Base-by-base conservation (phyloP, 495 filamentous ascomycete genomes). In the Penicillium pancosmium region DNA sequence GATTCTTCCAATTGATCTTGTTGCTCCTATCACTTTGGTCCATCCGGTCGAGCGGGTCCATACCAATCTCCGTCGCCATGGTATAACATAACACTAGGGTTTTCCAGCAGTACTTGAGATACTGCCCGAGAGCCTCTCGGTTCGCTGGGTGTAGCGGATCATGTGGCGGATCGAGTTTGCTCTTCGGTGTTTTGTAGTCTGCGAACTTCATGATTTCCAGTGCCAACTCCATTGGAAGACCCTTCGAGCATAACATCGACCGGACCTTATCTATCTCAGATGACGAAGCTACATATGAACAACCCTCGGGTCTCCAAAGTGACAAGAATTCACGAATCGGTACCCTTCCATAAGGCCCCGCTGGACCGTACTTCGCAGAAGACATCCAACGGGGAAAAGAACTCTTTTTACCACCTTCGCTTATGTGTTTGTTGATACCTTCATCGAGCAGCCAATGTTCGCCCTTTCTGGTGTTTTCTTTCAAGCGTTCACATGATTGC, bases 51-150 rank as follows among this genome's bases (percentile, higher is more conserved):
- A 38, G 35, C 35, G 40, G 40, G 8, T 43, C 40, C 40, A 43
- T 43, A 8, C 40, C 40, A 43, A 43, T 11, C 40, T 43, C 40
- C 16, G 40, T 43, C 15, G 40, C 40, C 40, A 18, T 43, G 60
- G 62, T 66, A 25, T 66, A 55, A 53, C 60, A 66, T 13, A 54
- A 53, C n/a, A 68, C 55, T 11, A 68, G 21, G 21, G 62, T 38
- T n/a, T 62, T 55, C 66, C 66, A 68, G 33, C 66, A 63, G 40
- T 55, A 61, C 15, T 16, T 66, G 18, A 68, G 57, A 38, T 68
- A 66, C 25, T 38, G 34, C 11, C 15, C 21, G 9, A 68, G 18
- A 33, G 55, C 63, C 18, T 46, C 25, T 4, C 56, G 56, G 16
- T 66, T 68, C 10, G 33, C 23, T 6, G 46, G 52, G 19, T 68